These are phyloP conservation scores for Penicillium sclerotiorum DNA, from an alignment of 2,329 filamentous ascomycete genomes.

Conservation along the genomic window DNA sequence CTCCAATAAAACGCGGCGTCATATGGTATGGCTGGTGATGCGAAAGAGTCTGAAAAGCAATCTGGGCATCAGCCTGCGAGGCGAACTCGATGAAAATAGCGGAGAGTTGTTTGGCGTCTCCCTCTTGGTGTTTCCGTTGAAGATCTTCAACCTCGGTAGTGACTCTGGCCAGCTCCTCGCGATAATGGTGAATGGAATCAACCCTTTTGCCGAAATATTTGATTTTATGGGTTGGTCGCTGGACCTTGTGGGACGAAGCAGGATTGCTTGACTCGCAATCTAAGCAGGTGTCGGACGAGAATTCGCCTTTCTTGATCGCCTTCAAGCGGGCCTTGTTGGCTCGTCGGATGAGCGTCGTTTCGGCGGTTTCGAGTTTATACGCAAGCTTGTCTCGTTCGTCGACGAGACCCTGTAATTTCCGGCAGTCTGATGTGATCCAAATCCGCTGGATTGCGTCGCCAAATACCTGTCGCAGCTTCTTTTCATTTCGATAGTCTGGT, in stretches of 20 bases:
- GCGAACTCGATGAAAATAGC: constrained; percentile 90
- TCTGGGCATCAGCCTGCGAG: constrained; percentile 79
- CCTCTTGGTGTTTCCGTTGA: constrained; percentile 65
- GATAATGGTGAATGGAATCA: constrained; percentile 86
- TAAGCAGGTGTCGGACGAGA: constrained; percentile 23
- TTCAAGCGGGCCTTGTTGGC: constrained; percentile 73
- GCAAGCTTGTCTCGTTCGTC: constrained; percentile 77
- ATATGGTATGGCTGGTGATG: constrained; percentile 86
- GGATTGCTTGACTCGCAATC: constrained; percentile 35
- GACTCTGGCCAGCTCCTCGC: constrained; percentile 70
- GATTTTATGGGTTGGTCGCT: constrained; percentile 72
- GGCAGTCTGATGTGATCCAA: constrained; percentile 79
- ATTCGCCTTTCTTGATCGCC: constrained; percentile 45
- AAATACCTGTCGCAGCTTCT: constrained; percentile 74
- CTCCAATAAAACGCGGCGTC: constrained; percentile 81
- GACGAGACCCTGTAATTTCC: constrained; percentile 76
- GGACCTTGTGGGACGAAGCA: constrained; percentile 38
- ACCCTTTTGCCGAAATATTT: constrained; percentile 75
- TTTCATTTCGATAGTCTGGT: constrained; percentile 72
- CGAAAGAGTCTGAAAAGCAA: constrained; percentile 79
- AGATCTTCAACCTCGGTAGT: constrained; percentile 68
- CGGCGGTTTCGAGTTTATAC: constrained; percentile 79
- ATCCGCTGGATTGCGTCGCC: constrained; percentile 77
- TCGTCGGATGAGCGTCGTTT: constrained; percentile 78
- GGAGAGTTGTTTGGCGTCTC: constrained; percentile 66